Base-by-base conservation (phyloP, 805 yeast species). In the Starmerella potacharoeniae region DNA sequence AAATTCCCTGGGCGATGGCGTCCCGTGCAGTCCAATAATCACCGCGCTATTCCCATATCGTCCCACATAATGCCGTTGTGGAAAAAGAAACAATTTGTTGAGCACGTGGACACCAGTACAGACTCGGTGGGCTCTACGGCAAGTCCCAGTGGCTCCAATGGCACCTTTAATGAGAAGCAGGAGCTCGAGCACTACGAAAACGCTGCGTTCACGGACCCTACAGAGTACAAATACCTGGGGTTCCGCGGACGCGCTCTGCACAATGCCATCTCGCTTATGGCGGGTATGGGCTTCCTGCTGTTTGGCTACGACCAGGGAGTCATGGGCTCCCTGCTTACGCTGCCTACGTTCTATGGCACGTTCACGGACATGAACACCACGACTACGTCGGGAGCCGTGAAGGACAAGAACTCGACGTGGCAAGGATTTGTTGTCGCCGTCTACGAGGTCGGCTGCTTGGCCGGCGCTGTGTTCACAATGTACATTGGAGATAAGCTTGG, bases 261-360 rank as follows among this genome's bases (percentile, higher is more conserved):
- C 31, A 46, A 49, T 13, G 64, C 73, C 34, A 71, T 78, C 46
- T 76, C 89, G 5, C 69, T 77, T 47, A 75, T 79, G 45, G 83
- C 89, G 49, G 80, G 81, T 51, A 66, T 76, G 49, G 86, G 84
- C 1, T 82, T 82, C 65, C 73, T 79, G 7, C 74, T 84, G 52
- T 84, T 84, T 63, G 91, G 91, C 55, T 84, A 83, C 63, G 88
- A 84, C 65, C 91, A 84, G 68, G 91, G 91, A 66, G 77, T 84
- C 51, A 83, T 84, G 88, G 61, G 61, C 7, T 58, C 61, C 2
- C 43, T 58, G 13, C 52, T 58, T 29, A 58, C 61, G 16, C 53
- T 58, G 3, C 61, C 61, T 5, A 16, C 61, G 5, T 58, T 58
- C 42, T 56, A 54, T 17, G 76, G 52, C 13, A 55, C 53, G 41